Percentiles rank a stretch among this genome's conserved stretches.
phyloP scores from a whole-genome alignment of 2,329 filamentous ascomycete genomes.

The Penicillium paneum region DNA sequence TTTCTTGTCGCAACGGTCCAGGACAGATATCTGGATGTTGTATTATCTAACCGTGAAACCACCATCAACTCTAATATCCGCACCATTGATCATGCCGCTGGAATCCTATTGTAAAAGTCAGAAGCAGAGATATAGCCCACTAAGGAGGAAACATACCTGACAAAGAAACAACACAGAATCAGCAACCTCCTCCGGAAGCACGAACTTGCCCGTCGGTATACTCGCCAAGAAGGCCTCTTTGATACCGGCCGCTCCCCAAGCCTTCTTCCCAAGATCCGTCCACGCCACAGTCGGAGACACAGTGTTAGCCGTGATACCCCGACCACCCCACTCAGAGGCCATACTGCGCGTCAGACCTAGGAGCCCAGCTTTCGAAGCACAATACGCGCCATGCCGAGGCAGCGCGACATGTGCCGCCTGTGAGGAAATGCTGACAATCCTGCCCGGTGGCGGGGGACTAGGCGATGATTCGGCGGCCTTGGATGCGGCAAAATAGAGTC shows the following conservation, averaged over 20 bases:
- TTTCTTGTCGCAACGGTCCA: no score
- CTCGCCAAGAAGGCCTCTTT: conserved; percentile 36
- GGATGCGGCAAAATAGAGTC: conserved; percentile 37
- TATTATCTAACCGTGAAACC: conserved; percentile 38
- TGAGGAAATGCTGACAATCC: conserved; percentile 48
- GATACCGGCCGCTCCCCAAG: conserved; percentile 39
- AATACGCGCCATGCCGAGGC: conserved; percentile 47
- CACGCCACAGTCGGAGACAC: conserved; percentile 48
- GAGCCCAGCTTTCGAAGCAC: conserved; percentile 48
- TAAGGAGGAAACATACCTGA: conserved; percentile 22
- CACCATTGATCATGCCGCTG: conserved; percentile 43
- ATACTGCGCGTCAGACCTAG: conserved; percentile 46
- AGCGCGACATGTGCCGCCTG: conserved; percentile 50
- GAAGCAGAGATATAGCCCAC: background rate
- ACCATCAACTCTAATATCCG: conserved; percentile 41
- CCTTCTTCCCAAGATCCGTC: conserved; percentile 47
- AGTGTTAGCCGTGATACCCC: conserved; percentile 48
- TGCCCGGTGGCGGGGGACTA: conserved; percentile 32
- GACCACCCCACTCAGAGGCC: conserved; percentile 48
- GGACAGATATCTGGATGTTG: background rate
- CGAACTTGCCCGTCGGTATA: conserved; percentile 43
- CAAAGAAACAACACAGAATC: conserved; percentile 41
- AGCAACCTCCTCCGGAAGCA: conserved; percentile 40
- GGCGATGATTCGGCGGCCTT: conserved; percentile 17
- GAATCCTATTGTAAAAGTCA: conserved; percentile 29